A percentile compares a stretch with the other conserved stretches of the same genome.
Conservation (phyloP, 768 basidiomycete genomes). For the Trametes cingulata region DNA sequence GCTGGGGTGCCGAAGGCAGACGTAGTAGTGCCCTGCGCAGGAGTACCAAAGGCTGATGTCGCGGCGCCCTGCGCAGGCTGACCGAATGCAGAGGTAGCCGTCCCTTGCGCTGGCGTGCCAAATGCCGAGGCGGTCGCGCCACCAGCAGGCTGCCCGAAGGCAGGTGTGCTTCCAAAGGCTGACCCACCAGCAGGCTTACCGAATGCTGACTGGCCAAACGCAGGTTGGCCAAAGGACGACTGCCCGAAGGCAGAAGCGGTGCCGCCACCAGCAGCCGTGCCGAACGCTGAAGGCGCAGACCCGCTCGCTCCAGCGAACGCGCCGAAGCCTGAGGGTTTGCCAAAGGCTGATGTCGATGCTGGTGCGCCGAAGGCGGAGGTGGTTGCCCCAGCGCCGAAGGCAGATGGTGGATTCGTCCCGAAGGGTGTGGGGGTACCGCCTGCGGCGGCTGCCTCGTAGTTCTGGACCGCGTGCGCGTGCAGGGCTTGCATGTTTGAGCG, state of each 20-base stretch:
- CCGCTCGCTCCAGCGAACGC: constrained; percentile 18
- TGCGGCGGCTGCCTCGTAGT: constrained; percentile 23
- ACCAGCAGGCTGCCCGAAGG: constrained; percentile 37
- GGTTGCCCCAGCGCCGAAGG: constrained; percentile 20
- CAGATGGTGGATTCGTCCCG: constrained; percentile 6
- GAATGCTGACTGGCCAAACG: constrained; percentile 15
- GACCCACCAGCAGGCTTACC: constrained; percentile 27
- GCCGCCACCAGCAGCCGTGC: not conserved
- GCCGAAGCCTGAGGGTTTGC: constrained; percentile 28
- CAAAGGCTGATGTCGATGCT: constrained; percentile 38
- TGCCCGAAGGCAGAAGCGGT: constrained; percentile 35
- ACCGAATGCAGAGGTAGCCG: constrained; percentile 38
- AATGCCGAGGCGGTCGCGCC: constrained; percentile 15
- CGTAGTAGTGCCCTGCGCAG: constrained; percentile 26
- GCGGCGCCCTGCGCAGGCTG: constrained; percentile 31
- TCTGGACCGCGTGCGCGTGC: constrained; percentile 53
- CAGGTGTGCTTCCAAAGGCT: constrained; percentile 32
- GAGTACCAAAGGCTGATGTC: constrained; percentile 24
- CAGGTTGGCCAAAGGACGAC: constrained; percentile 14
- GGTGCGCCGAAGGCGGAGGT: constrained; percentile 32
- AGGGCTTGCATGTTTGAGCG: constrained; percentile 49
- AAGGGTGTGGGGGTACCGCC: constrained; percentile 17
- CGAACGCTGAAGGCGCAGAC: constrained; percentile 16
- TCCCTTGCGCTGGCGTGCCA: constrained; percentile 7
- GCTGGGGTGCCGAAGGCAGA: constrained; percentile 21